Evolutionary conservation across 2,329 filamentous ascomycete genomes (phyloP).

Genomic region (Rhynchosporium graminicola): DNA sequence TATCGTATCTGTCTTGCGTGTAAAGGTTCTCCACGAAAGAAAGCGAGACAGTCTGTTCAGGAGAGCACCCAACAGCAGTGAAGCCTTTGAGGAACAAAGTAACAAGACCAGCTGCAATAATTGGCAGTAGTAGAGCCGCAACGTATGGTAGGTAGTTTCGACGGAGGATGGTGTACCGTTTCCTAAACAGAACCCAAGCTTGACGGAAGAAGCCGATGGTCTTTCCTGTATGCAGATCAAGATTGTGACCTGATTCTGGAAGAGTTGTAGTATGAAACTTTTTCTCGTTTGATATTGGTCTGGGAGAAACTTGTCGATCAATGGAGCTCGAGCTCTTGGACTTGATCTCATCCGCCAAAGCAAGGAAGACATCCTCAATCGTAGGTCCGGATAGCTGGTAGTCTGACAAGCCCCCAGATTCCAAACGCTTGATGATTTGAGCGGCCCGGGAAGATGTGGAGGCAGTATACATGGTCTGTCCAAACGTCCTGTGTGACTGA

Average conservation of each 20-base stretch:
- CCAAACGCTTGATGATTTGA: conserved; percentile 67
- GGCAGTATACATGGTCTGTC: conserved; percentile 73
- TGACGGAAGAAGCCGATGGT: conserved; percentile 71
- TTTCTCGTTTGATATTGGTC: conserved; percentile 34
- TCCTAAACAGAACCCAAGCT: conserved; percentile 72
- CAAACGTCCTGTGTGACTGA: conserved; percentile 61
- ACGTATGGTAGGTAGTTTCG: conserved; percentile 77
- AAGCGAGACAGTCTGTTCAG: conserved; percentile 49
- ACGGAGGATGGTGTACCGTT: conserved; percentile 75
- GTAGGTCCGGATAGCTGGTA: conserved; percentile 88
- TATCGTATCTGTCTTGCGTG: conserved; percentile 30
- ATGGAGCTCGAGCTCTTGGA: conserved; percentile 46
- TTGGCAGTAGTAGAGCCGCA: conserved; percentile 73
- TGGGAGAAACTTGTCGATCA: conserved; percentile 19
- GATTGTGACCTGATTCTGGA: conserved; percentile 23
- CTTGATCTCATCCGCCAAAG: conserved; percentile 77
- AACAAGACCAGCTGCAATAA: conserved; percentile 77
- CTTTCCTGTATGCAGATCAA: conserved; percentile 67
- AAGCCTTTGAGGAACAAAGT: conserved; percentile 71
- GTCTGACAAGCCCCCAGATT: conserved; percentile 66
- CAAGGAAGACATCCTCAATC: conserved; percentile 89
- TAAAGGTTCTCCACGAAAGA: conserved; percentile 34
- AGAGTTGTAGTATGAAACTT: conserved; percentile 24
- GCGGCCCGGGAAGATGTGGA: conserved; percentile 70
- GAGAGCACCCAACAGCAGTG: conserved; percentile 53